Evolutionary conservation across 2,329 filamentous ascomycete species (phyloP).

Genomic region (Hymenoscyphus occultus): DNA sequence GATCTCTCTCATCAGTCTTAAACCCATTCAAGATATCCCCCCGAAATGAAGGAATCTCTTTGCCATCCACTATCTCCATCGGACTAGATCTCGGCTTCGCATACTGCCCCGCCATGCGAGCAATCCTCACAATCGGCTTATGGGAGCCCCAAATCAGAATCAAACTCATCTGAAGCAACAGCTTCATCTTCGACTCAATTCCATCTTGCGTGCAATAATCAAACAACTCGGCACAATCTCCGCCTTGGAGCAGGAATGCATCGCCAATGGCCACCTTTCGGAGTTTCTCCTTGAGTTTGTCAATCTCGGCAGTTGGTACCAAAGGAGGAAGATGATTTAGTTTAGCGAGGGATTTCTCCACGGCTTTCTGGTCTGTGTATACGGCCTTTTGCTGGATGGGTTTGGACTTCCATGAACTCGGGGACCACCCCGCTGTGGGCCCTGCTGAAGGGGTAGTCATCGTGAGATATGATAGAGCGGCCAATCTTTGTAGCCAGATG

Average conservation of each 20-base stretch:
- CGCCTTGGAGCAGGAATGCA: constrained; percentile 91
- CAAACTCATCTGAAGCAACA: constrained; percentile 94
- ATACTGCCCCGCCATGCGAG: constrained; percentile 95
- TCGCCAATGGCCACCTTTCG: constrained; percentile 85
- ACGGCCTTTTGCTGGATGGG: constrained; percentile 74
- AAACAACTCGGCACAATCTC: constrained; percentile 96
- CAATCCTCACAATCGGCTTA: constrained; percentile 87
- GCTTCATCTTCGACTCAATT: constrained; percentile 95
- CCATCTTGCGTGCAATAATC: constrained; percentile 88
- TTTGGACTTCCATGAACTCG: constrained; percentile 70
- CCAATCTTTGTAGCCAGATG: neutral
- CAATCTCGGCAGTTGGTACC: constrained; percentile 77
- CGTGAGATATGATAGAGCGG: neutral
- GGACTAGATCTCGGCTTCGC: constrained; percentile 92
- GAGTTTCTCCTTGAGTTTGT: constrained; percentile 72
- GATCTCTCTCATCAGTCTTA: constrained; percentile 67
- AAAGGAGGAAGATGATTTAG: constrained; percentile 71
- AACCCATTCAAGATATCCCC: constrained; percentile 96
- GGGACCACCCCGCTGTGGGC: constrained; percentile 47
- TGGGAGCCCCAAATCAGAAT: constrained; percentile 85
- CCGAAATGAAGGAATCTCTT: constrained; percentile 82
- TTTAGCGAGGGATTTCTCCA: constrained; percentile 60
- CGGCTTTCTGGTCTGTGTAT: constrained; percentile 61
- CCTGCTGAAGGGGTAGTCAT: neutral
- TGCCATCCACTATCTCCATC: constrained; percentile 76